Conservation (phyloP, 75 land plant species). For the Chamaecyparis obtusa region DNA sequence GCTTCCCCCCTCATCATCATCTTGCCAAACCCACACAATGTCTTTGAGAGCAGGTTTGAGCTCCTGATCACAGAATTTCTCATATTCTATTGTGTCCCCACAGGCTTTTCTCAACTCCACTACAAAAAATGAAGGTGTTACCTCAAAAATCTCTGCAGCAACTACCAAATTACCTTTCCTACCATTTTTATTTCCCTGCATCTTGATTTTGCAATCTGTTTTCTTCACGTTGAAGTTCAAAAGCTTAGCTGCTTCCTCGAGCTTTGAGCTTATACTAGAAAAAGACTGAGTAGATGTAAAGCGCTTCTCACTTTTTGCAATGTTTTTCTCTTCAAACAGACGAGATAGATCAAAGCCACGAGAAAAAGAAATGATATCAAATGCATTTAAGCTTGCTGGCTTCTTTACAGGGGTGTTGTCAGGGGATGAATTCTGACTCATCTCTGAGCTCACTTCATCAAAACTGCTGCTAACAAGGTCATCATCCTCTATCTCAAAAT, state of each 20-base stretch:
- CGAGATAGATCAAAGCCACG: constrained; percentile 72
- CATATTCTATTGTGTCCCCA: constrained; percentile 59
- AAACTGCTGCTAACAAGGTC: constrained; percentile 20
- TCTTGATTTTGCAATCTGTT: constrained; percentile 39
- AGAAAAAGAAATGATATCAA: constrained; percentile 78
- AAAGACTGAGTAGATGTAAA: constrained; percentile 52
- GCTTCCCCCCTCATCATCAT: constrained; percentile 30
- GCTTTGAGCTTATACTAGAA: constrained; percentile 48
- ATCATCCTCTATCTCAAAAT: constrained; percentile 10
- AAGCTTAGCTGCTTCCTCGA: constrained; percentile 53
- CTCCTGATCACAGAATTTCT: constrained; percentile 38
- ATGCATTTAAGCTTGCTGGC: constrained; percentile 60
- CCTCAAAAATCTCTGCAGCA: constrained; percentile 63
- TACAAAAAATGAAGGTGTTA: constrained; percentile 50
- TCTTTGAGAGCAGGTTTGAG: constrained; percentile 54
- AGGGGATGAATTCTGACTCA: constrained; percentile 1
- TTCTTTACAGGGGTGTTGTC: constrained; percentile 14
- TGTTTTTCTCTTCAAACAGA: constrained; percentile 49
- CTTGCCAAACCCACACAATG: constrained; percentile 53
- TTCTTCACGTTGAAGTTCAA: constrained; percentile 41
- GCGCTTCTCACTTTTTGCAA: constrained; percentile 24
- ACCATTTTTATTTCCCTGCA: constrained; percentile 43
- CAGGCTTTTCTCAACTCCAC: constrained; percentile 56
- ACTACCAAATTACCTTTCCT: constrained; percentile 51
- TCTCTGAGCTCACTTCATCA: constrained; percentile 34